phyloP scores from a whole-genome alignment of 73 alveolate genomes.

The Breviolum minutum region DNA sequence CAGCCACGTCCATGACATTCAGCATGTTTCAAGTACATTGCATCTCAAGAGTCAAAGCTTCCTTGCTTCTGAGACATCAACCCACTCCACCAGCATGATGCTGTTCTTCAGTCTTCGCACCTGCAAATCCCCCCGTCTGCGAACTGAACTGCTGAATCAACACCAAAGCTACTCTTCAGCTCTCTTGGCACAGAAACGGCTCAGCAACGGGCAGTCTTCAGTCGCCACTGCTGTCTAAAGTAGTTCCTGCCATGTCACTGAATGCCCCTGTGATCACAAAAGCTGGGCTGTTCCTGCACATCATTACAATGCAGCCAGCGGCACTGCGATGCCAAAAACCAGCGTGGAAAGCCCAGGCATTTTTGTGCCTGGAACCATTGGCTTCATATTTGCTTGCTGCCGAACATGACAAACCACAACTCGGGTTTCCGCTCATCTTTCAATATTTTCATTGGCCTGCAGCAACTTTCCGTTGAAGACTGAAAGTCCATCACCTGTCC shows the following conservation, averaged over 20 bases:
- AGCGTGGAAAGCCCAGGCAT: constrained; percentile 66
- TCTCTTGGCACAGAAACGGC: not conserved
- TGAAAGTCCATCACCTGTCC: constrained; percentile 84
- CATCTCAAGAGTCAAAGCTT: not conserved
- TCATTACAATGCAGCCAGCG: not conserved
- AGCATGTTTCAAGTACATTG: not conserved
- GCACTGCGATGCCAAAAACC: constrained; percentile 83
- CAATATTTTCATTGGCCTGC: not conserved
- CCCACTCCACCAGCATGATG: constrained; percentile 82
- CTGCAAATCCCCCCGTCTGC: not conserved
- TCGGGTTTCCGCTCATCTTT: not conserved
- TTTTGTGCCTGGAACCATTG: constrained; percentile 40
- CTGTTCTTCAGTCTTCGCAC: constrained; percentile 74
- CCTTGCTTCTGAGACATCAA: not conserved
- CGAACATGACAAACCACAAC: not conserved
- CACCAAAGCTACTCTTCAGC: not conserved
- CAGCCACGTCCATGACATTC: too few species aligned
- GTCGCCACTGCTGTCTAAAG: constrained; percentile 93
- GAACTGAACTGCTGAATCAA: not conserved
- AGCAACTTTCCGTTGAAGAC: constrained; percentile 83
- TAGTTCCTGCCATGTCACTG: constrained; percentile 39
- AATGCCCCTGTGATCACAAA: not conserved
- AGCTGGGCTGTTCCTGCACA: not conserved
- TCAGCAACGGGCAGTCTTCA: constrained; percentile 22
- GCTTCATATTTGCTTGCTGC: not conserved